phyloP scores from a whole-genome alignment of 1,284 basidiomycete genomes.

The Somion occarium region DNA sequence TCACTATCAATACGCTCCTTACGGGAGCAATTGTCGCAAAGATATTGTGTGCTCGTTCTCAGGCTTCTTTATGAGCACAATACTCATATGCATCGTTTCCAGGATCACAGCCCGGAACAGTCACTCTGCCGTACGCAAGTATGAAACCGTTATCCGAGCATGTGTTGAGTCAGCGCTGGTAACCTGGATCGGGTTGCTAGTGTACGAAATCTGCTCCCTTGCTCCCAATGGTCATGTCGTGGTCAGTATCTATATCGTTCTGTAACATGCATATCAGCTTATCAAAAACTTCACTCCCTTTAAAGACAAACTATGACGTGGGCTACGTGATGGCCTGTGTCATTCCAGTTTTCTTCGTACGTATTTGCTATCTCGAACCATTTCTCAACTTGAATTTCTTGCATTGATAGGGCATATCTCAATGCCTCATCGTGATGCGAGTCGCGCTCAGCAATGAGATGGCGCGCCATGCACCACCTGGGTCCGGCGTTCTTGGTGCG shows the following conservation, averaged over 20 bases:
- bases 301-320: constrained; percentile 10
- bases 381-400: neutral
- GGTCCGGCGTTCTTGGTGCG: neutral
- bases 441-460: constrained; percentile 3
- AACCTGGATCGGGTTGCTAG: constrained; percentile 23
- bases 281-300: neutral
- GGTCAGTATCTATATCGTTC: constrained; percentile 7
- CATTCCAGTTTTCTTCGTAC: constrained; percentile 15
- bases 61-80: neutral
- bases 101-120: neutral
- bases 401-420: constrained; percentile 11
- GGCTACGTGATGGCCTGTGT: constrained; percentile 13
- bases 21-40: constrained; percentile 19
- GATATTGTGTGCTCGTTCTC: constrained; percentile 14
- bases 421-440: constrained; percentile 12
- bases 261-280: neutral
- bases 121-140: neutral
- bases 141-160: constrained; percentile 14
- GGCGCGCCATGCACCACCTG: no score
- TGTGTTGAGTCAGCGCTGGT: constrained; percentile 21
- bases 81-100: neutral
- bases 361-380: neutral
- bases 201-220: constrained; percentile 19
- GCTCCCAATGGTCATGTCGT: constrained; percentile 19
- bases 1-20: constrained; percentile 19